A percentile compares a stretch with the other conserved stretches of the same genome.
Evolutionary conservation across 169 alveolate genomes (phyloP).

Genomic region (Theileria sp.): DNA sequence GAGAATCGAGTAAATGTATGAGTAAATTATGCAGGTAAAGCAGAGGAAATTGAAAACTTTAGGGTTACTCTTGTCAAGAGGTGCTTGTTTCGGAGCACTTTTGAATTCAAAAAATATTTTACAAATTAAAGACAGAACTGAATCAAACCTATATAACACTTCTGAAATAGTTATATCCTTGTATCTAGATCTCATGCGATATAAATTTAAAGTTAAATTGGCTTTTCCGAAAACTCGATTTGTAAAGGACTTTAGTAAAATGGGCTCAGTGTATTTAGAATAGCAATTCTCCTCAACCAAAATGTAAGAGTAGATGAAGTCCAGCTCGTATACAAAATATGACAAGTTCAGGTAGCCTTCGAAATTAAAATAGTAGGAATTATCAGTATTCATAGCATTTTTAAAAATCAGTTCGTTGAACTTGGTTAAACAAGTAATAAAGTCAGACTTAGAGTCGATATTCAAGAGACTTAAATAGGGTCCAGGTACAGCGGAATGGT

Average conservation of each 20-base stretch:
- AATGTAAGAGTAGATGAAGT: conserved; percentile 44
- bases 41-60: conserved; percentile 38
- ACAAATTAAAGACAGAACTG: conserved; percentile 42
- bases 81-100: conserved; percentile 16
- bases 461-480: conserved; percentile 54
- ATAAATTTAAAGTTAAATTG: conserved; percentile 19
- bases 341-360: conserved; percentile 41
- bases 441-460: conserved; percentile 46
- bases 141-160: conserved; percentile 34
- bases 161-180: conserved; percentile 12
- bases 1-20: conserved; percentile 56
- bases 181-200: conserved; percentile 31
- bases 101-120: conserved; percentile 28
- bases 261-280: conserved; percentile 50
- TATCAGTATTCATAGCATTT: not conserved
- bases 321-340: conserved; percentile 50
- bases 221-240: conserved; percentile 44
- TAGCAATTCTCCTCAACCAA: conserved; percentile 36
- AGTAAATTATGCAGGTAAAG: conserved; percentile 47
- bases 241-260: conserved; percentile 43
- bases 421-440: conserved; percentile 27
- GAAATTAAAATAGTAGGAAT: conserved; percentile 8
- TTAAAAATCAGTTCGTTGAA: conserved; percentile 15
- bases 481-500: conserved; percentile 45
- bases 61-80: not conserved